phyloP scores from a whole-genome alignment of 2,329 filamentous ascomycete genomes.

The Fusarium torreyae region DNA sequence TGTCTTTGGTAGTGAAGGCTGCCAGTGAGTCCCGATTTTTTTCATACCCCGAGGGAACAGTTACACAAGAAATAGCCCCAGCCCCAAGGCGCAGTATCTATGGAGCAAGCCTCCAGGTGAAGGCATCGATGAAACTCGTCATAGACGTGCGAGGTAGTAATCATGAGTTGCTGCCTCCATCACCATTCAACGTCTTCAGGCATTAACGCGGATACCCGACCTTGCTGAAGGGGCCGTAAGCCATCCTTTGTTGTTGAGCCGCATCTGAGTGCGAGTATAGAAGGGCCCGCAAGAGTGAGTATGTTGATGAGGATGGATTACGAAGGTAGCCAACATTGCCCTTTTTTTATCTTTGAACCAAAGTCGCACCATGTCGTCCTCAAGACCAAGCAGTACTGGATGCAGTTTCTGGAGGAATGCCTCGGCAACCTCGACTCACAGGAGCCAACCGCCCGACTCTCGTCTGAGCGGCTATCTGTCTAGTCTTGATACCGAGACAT shows the following conservation, averaged over 20 bases:
- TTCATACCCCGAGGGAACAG: too few relatives aligned
- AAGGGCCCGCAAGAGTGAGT: slow-evolving; percentile 1
- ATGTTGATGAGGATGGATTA: neutral
- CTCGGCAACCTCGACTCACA: neutral
- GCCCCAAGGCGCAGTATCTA: slow-evolving; percentile 6
- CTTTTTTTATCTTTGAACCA: neutral
- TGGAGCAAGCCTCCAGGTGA: neutral
- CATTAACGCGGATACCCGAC: slow-evolving; percentile 26
- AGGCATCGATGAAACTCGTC: neutral
- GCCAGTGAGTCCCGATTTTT: too few relatives aligned
- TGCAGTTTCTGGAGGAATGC: neutral
- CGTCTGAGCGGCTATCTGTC: neutral
- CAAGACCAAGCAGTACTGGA: neutral
- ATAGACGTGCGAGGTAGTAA: neutral
- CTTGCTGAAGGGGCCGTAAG: neutral
- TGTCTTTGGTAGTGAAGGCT: too few relatives aligned
- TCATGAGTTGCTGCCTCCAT: neutral
- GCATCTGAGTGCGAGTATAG: slow-evolving; percentile 29
- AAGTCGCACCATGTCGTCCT: slow-evolving; percentile 9
- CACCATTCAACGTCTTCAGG: slow-evolving; percentile 4
- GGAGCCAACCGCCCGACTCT: neutral
- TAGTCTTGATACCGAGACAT: slow-evolving; percentile 8
- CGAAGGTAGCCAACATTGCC: neutral
- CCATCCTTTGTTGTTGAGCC: slow-evolving; percentile 27
- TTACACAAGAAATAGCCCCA: neutral